phyloP scores from a whole-genome alignment of 441 rosid genomes.

The Omphalea diandra region DNA sequence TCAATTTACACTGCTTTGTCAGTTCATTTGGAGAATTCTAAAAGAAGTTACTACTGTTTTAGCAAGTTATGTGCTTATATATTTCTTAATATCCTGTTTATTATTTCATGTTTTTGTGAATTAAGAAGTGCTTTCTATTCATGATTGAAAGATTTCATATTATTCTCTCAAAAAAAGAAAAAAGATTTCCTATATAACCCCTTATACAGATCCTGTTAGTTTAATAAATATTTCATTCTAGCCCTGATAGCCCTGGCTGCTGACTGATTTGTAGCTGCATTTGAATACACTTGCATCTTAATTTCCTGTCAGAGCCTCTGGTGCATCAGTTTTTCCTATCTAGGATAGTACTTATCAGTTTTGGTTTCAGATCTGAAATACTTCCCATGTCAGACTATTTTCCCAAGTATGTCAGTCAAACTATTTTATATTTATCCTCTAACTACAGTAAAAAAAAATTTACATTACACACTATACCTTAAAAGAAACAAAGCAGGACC shows the following conservation, averaged over 20 bases:
- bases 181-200: too few species aligned
- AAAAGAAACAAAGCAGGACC: slow-evolving; percentile 75
- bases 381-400: background rate
- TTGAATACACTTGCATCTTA: background rate
- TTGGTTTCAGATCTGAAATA: background rate
- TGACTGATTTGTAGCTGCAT: background rate
- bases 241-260: background rate
- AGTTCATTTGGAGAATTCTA: too few species aligned
- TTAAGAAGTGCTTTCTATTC: too few species aligned
- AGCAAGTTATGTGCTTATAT: too few species aligned
- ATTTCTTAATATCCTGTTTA: too few species aligned
- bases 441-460: background rate
- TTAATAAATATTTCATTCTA: background rate
- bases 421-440: background rate
- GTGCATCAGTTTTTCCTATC: background rate
- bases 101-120: too few species aligned
- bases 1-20: too few species aligned
- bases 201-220: background rate
- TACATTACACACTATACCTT: slow-evolving; percentile 41
- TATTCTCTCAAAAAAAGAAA: too few species aligned
- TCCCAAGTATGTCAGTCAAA: background rate
- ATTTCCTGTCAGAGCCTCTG: background rate
- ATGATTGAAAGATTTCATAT: too few species aligned
- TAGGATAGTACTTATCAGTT: background rate
- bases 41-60: too few species aligned